These are phyloP conservation scores for Neolentinus lepideus DNA, from an alignment of 1,284 basidiomycete species.

Conservation along the genomic window DNA sequence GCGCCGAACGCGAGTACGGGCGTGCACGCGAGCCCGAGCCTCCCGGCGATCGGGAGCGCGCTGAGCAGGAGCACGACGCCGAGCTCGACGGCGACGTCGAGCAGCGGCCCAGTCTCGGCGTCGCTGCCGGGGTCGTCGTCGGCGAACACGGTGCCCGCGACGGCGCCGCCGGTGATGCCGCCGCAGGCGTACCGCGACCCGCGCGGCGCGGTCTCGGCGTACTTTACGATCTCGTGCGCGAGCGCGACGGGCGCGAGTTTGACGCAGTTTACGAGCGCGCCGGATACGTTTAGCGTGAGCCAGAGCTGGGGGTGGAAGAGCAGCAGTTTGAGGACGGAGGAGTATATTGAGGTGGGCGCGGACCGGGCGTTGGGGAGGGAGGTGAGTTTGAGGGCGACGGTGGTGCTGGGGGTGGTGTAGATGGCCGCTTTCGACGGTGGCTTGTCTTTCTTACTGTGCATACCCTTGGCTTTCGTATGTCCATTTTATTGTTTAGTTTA, in stretches of 20 bases:
- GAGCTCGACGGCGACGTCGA: too few species aligned
- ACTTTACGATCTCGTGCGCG: slow-evolving; percentile 81
- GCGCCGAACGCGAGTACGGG: slow-evolving; percentile 8
- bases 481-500: background rate
- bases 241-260: slow-evolving; percentile 77
- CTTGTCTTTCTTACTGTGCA: background rate
- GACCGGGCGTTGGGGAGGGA: slow-evolving; percentile 34
- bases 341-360: slow-evolving; percentile 45
- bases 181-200: slow-evolving; percentile 70
- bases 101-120: background rate
- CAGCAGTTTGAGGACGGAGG: slow-evolving; percentile 54
- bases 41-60: slow-evolving; percentile 25
- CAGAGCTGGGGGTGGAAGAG: slow-evolving; percentile 83
- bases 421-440: background rate
- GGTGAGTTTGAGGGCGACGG: slow-evolving; percentile 65
- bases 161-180: slow-evolving; percentile 36
- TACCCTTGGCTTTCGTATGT: background rate
- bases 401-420: slow-evolving; percentile 67
- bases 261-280: slow-evolving; percentile 80
- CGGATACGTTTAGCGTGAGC: slow-evolving; percentile 77
- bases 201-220: slow-evolving; percentile 59
- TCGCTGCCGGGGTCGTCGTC: slow-evolving; percentile 13
- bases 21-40: slow-evolving; percentile 12
- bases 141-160: slow-evolving; percentile 28
- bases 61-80: slow-evolving; percentile 33